Conservation (phyloP, 2,329 filamentous ascomycete species). For the Diaporthe velutina region DNA sequence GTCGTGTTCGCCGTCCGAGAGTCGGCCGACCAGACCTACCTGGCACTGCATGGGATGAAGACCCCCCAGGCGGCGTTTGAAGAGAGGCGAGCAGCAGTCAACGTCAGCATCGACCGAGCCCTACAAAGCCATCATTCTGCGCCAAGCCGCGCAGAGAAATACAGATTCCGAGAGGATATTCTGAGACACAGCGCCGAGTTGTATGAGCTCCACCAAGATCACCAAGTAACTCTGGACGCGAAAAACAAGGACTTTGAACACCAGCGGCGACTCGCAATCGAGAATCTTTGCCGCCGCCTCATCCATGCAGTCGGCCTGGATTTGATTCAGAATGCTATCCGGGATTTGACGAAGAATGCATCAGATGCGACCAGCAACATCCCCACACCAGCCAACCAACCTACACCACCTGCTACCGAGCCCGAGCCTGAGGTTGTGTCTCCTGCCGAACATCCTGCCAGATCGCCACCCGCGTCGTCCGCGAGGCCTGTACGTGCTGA, state of each 20-base stretch:
- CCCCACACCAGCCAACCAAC: background rate
- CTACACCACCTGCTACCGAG: conserved; percentile 13
- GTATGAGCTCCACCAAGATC: background rate
- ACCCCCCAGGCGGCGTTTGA: background rate
- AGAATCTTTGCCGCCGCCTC: conserved; percentile 3
- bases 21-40: background rate
- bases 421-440: background rate
- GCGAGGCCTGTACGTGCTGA: background rate
- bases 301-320: background rate
- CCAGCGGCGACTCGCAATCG: background rate
- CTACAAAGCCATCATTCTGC: background rate
- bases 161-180: background rate
- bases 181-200: background rate
- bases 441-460: background rate
- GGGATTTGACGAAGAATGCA: background rate
- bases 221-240: background rate
- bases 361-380: background rate
- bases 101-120: background rate
- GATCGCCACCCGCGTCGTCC: background rate
- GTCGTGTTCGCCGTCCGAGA: background rate
- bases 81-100: background rate
- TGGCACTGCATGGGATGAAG: background rate
- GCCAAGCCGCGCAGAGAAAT: background rate
- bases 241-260: background rate
- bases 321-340: background rate